Percentiles rank a stretch among this genome's conserved stretches.
Evolutionary conservation across 2,329 filamentous ascomycete species (phyloP).

Genomic region (Periconia sp.): DNA sequence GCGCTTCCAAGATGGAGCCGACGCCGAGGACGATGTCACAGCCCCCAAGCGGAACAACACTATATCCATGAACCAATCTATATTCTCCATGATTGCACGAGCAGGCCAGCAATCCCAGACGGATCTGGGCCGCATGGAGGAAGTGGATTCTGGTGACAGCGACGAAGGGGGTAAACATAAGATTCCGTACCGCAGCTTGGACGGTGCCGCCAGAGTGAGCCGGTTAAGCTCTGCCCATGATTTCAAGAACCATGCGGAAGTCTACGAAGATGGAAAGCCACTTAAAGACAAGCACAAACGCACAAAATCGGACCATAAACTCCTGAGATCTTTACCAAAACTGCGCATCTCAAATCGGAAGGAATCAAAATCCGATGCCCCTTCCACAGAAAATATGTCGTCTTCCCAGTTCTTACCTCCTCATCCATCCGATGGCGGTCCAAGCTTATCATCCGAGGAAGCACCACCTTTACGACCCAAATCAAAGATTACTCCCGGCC

Average conservation of each 20-base stretch:
- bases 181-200: conserved; percentile 29
- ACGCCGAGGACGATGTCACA: conserved; percentile 63
- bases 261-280: conserved; percentile 16
- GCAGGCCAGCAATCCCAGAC: conserved; percentile 79
- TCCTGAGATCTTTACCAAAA: conserved; percentile 66
- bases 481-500: conserved; percentile 22
- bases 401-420: conserved; percentile 44
- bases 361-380: conserved; percentile 26
- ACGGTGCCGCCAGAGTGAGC: conserved; percentile 38
- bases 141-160: conserved; percentile 72
- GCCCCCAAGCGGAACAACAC: conserved; percentile 53
- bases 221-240: conserved; percentile 38
- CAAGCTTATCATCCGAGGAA: conserved; percentile 8
- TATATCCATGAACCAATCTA: conserved; percentile 85
- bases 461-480: conserved; percentile 17
- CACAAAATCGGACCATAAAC: conserved; percentile 65
- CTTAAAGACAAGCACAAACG: conserved; percentile 53
- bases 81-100: conserved; percentile 89
- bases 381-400: conserved; percentile 54
- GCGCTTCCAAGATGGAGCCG: conserved; percentile 59
- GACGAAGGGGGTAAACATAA: conserved; percentile 50
- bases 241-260: conserved; percentile 20
- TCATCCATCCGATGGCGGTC: conserved; percentile 22
- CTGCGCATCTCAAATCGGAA: conserved; percentile 46
- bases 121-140: conserved; percentile 82